Evolutionary conservation across 768 basidiomycete genomes (phyloP), one percentile per base, ranked within the genome.

Genomic region (Hemileccinum impolitum): DNA sequence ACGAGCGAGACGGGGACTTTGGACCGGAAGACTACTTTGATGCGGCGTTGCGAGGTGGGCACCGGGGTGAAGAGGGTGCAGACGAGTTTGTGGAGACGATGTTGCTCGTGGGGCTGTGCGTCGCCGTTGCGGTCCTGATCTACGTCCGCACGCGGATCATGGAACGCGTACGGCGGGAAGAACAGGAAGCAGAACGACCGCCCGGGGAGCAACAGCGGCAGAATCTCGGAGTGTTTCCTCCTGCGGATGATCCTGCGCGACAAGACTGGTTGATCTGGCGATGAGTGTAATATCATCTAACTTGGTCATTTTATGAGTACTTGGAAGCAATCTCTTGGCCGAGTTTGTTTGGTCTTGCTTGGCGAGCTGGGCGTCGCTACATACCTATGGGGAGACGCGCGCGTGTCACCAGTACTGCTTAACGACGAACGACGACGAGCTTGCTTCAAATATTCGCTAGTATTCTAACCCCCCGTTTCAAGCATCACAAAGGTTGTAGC

Each of bases 1-100:
- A 78, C 47, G 87, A 87, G 25, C 79, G 81, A 21, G 86, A 90
- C 25, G 74, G 75, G 43, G 90, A 91, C 50, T 83, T 83, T 54
- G 85, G 84, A 8, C 84, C 88, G 0, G 91, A 94, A 40, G 90
- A 91, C 60, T 90, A 90, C 66, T 86, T 84, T 56, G 88, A 90
- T 25, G 85, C 74, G 3, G 77, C 80, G 5, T 50, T 81, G 54
- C 77, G 84, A 19, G 79, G 80, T 13, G 76, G 78, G 4, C 70
- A 77, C 43, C 76, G 82, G 13, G 83, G 80, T 14, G 82, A 86
- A 17, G 80, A 75, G n/a, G 81, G 79, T 1, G 66, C 64, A 14
- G 82, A 90, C 51, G 89, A 91, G 56, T 82, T 90, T 48, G 71
- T 70, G 28, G 93, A 94, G 72, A 94, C 88, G 21, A 77, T 90